Evolutionary conservation across 768 basidiomycete genomes (phyloP).

Genomic region (Pleurotus tuoliensis): DNA sequence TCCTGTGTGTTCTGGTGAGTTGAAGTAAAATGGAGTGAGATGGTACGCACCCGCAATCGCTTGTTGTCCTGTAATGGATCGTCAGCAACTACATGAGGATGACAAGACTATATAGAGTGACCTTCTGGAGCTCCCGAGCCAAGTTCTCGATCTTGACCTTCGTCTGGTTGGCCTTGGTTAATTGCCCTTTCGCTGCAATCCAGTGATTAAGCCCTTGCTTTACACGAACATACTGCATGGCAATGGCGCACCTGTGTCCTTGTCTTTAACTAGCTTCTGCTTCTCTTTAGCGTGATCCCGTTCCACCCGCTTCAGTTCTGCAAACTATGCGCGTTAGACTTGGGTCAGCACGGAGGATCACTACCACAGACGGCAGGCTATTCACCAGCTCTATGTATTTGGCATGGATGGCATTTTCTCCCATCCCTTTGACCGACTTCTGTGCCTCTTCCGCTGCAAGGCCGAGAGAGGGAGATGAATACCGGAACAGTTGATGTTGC

Average conservation of each 20-base stretch:
- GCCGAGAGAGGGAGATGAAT: constrained; percentile 17
- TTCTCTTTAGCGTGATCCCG: constrained; percentile 90
- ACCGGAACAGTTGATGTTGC: constrained; percentile 6
- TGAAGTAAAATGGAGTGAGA: neutral
- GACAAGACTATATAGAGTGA: constrained; percentile 21
- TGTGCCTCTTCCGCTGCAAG: constrained; percentile 80
- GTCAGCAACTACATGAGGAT: constrained; percentile 8
- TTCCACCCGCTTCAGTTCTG: constrained; percentile 82
- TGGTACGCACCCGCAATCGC: constrained; percentile 52
- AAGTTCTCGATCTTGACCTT: constrained; percentile 90
- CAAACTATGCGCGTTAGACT: constrained; percentile 52
- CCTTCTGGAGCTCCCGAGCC: constrained; percentile 87
- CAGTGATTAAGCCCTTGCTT: neutral
- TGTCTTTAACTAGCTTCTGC: constrained; percentile 87
- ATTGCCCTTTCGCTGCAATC: constrained; percentile 68
- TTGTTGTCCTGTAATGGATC: constrained; percentile 70
- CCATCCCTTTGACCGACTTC: constrained; percentile 78
- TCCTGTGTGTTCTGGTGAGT: constrained; percentile 47
- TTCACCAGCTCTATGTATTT: constrained; percentile 88
- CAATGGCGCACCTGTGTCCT: constrained; percentile 67
- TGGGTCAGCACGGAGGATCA: neutral
- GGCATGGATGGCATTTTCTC: constrained; percentile 76
- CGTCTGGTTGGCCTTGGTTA: constrained; percentile 85
- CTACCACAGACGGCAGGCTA: constrained; percentile 16
- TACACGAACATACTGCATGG: constrained; percentile 8